A percentile compares a stretch with the other conserved stretches of the same genome.
phyloP scores from a whole-genome alignment of 768 basidiomycete species.

The Psilocybe tampanensis region DNA sequence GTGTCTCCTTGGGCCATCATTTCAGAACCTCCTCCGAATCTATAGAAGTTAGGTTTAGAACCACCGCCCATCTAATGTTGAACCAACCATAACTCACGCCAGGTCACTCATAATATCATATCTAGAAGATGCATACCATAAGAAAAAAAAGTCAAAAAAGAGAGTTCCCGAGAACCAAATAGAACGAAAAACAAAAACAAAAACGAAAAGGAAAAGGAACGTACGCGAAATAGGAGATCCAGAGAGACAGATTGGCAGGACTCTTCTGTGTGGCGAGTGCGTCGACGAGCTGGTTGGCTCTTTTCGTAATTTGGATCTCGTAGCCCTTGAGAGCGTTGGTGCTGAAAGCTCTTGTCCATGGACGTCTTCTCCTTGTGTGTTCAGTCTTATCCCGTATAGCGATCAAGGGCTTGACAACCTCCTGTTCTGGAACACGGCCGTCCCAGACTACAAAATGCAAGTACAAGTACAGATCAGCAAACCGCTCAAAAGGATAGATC shows the following conservation, averaged over 20 bases:
- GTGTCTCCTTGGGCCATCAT: constrained; percentile 30
- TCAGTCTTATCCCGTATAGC: constrained; percentile 41
- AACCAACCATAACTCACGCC: constrained; percentile 25
- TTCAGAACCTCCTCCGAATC: constrained; percentile 34
- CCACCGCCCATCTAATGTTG: not conserved
- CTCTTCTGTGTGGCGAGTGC: constrained; percentile 28
- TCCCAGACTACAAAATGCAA: constrained; percentile 52
- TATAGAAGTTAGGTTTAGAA: constrained; percentile 11
- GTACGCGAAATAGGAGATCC: constrained; percentile 41
- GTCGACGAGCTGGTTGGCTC: constrained; percentile 44
- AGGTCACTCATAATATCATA: constrained; percentile 43
- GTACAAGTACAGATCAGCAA: not conserved
- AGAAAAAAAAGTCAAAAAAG: not conserved
- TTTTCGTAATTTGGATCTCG: constrained; percentile 35
- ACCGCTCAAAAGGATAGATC: constrained; percentile 6
- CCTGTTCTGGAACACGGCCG: constrained; percentile 44
- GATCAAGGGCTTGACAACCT: constrained; percentile 35
- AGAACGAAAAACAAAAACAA: too few species aligned
- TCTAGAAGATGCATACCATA: constrained; percentile 17
- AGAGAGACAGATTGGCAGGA: constrained; percentile 35
- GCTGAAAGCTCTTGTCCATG: constrained; percentile 55
- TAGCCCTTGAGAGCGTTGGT: constrained; percentile 49
- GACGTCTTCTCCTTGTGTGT: constrained; percentile 45
- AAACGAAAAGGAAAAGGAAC: too few species aligned
- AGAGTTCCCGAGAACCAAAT: not conserved